Base-by-base conservation (phyloP, 331 rosid species). In the Saraca asoca region DNA sequence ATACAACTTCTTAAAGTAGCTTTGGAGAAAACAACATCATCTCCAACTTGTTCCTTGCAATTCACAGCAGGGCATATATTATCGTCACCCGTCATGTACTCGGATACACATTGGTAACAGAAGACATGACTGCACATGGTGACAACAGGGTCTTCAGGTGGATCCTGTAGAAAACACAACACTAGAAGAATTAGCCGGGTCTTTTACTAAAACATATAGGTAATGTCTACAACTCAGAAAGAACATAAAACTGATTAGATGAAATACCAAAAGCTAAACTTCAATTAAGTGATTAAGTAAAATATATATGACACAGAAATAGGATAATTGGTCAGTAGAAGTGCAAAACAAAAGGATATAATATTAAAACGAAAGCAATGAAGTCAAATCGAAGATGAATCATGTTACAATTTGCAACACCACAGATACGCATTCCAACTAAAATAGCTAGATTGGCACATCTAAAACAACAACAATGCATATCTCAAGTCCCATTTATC, bases 41-140 rank as follows among this genome's bases (percentile, higher is more conserved):
- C 78, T 39, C 86, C 80, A 59, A 94, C 57, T 81, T 67, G 86
- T 75, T 81, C 85, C 71, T 86, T 90, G 70, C 99, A 94, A 69
- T 60, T 84, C 54, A 16, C 51, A 46, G 84, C 96, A 14, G 97
- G 97, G 75, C 99, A 94, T 58, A 34, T 81, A 75, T 78, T 88
- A 41, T 94, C 95, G 69, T 88, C 95, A 15, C 92, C 88, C 0
- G 91, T 85, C 92, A 90, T 58, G 75, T 61, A 68, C 43, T 94
- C 99, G 15, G 95, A 86, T 34, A 94, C 87, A 66, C 99, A 94
- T 68, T 90, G 92, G 76, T 83, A 85, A 82, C 99, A 94, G 86
- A 88, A 90, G 72, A 90, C 95, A 82, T 94, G 99, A 66, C 96
- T 83, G 65, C 99, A 94, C 92, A 86, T 80, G 0, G 97, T 88